Evolutionary conservation across 306 rosid genomes (phyloP), one percentile per base, ranked within the genome.

Genomic region (Dryas octopetala): DNA sequence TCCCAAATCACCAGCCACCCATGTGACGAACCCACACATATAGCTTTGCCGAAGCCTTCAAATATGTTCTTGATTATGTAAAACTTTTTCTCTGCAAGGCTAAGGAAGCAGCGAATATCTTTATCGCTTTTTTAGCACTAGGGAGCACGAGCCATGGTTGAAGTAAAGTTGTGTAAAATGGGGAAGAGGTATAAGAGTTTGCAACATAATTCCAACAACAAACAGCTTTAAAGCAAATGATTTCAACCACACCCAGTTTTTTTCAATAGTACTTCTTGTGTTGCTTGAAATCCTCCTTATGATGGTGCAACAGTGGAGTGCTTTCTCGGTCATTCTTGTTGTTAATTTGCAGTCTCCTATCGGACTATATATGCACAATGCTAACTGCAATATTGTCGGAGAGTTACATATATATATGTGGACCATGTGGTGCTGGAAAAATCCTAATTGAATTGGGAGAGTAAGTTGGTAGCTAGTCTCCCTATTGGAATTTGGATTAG

Each of bases 131-230:
- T 9, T 32, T 7, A 5, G 0, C 17, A 5, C 58, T 12, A 17
- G 59, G 80, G 28, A 67, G 16, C 66, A 76, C 57, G 48, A 58
- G 80, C 66, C 54, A 57, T 7, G 74, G 73, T 53, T 75, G 72
- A 65, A 32, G 52, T 17, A 55, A 11, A 12, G 32, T 7, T 0
- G 15, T 55, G 52, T n/a, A 41, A 14, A 0, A 6, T n/a, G 54
- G 75, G 38, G 43, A 13, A 23, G 66, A 71, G 55, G 19, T 7
- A 12, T 44, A 44, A 32, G 7, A 43, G 12, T 23, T 45, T 14
- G 66, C 52, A 12, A 54, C 66, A 6, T 4, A 5, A 7, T 44
- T 17, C 65, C 54, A 68, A 11, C 43, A 19, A 61, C 44, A 71
- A 4, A 71, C 76, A 4, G 43, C 66, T 58, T 13, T 13, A 6